Evolutionary conservation across 768 basidiomycete genomes (phyloP).

Genomic region (Podaxis rugospora): DNA sequence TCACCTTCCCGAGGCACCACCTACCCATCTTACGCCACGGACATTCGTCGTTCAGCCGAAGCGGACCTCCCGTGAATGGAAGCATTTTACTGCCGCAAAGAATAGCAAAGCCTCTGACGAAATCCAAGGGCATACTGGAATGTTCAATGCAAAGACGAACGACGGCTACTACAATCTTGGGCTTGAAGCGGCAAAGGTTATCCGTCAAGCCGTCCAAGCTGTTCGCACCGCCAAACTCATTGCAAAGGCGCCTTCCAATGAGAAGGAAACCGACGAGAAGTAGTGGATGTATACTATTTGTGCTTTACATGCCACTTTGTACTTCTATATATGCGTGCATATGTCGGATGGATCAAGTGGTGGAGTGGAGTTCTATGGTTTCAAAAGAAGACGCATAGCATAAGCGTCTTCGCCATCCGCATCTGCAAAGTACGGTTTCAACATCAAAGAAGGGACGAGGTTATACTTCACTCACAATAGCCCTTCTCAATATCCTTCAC

Average conservation of each 20-base stretch:
- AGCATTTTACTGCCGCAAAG: slow-evolving; percentile 57
- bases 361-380: not conserved
- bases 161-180: slow-evolving; percentile 91
- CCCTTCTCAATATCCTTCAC: slow-evolving; percentile 85
- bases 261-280: not conserved
- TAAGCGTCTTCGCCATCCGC: slow-evolving; percentile 96
- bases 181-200: slow-evolving; percentile 54
- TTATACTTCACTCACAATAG: slow-evolving; percentile 60
- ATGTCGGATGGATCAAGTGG: slow-evolving; percentile 17
- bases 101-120: slow-evolving; percentile 75
- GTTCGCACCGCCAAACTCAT: not conserved
- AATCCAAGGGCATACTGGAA: slow-evolving; percentile 80
- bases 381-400: slow-evolving; percentile 75
- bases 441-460: not conserved
- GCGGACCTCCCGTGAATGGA: slow-evolving; percentile 37
- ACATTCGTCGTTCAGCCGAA: slow-evolving; percentile 81
- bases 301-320: not conserved
- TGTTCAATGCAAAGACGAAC: slow-evolving; percentile 80
- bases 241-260: not conserved
- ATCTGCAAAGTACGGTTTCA: slow-evolving; percentile 41
- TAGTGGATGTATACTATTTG: not conserved
- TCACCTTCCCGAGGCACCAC: slow-evolving; percentile 65
- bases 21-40: slow-evolving; percentile 47
- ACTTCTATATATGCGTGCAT: not conserved
- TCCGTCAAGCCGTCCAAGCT: slow-evolving; percentile 51